phyloP scores from a whole-genome alignment of 2,329 filamentous ascomycete species.

The Allantophomopsis lycopodina region DNA sequence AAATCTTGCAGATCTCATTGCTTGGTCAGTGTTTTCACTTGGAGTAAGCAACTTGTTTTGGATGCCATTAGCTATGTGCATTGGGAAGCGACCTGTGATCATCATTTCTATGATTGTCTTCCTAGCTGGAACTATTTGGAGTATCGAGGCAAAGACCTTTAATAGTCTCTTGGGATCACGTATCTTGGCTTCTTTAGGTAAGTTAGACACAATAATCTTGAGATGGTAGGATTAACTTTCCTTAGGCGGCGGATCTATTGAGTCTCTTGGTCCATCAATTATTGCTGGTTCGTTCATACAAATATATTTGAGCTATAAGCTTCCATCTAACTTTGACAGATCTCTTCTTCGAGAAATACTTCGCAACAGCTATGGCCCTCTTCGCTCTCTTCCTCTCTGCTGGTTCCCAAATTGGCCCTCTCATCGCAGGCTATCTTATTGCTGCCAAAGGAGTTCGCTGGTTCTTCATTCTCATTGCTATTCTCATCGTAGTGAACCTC shows the following conservation, averaged over 20 bases:
- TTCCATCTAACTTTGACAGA: constrained; percentile 5
- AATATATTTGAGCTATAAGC: no score
- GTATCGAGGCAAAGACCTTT: no score
- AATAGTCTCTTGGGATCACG: no score
- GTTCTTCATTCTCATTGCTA: constrained; percentile 21
- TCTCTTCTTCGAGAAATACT: neutral
- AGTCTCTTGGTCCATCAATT: no score
- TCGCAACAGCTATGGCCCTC: constrained; percentile 17
- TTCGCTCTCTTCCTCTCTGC: constrained; percentile 19
- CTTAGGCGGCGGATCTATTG: no score
- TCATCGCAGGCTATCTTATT: constrained; percentile 21
- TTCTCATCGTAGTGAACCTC: constrained; percentile 17
- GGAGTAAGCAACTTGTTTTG: constrained; percentile 7
- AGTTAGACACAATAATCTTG: no score
- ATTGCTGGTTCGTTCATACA: no score
- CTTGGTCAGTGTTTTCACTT: constrained; percentile 10
- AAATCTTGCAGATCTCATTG: constrained; percentile 6
- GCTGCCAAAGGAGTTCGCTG: constrained; percentile 21
- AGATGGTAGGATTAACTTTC: no score
- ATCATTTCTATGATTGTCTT: no score
- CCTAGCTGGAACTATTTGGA: no score
- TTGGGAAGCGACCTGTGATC: no score
- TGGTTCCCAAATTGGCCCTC: constrained; percentile 20
- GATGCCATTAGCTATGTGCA: constrained; percentile 17
- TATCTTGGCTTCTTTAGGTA: no score